Conservation (phyloP, 805 yeast species). For the Zygosaccharomyces gambellarensis region DNA sequence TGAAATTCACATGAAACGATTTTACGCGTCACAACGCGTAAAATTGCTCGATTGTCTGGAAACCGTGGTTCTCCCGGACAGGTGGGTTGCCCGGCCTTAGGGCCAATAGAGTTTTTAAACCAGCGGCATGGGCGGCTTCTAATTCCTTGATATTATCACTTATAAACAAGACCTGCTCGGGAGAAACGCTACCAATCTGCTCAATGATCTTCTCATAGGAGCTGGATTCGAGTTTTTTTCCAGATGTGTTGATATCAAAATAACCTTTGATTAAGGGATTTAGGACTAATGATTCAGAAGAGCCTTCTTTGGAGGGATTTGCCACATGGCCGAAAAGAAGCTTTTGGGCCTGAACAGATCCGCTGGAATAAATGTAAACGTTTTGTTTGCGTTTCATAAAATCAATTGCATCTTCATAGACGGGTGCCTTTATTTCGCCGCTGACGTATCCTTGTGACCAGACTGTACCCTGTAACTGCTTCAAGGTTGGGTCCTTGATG, state of each 20-base stretch:
- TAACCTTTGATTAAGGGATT: conserved; percentile 56
- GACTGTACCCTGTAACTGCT: conserved; percentile 74
- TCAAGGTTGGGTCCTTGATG: conserved; percentile 70
- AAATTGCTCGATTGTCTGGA: conserved; percentile 20
- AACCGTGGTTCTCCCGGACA: conserved; percentile 37
- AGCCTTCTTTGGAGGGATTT: conserved; percentile 26
- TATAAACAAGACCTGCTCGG: conserved; percentile 50
- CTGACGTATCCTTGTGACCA: conserved; percentile 76
- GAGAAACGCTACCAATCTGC: conserved; percentile 33
- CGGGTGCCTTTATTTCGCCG: conserved; percentile 75
- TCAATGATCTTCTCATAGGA: conserved; percentile 58
- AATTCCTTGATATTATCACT: conserved; percentile 81
- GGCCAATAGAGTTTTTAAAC: conserved; percentile 54
- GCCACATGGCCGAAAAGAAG: conserved; percentile 64
- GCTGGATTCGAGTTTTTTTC: conserved; percentile 52
- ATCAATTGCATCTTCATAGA: conserved; percentile 66
- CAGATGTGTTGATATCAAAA: conserved; percentile 82
- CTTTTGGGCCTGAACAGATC: conserved; percentile 83
- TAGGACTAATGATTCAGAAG: conserved; percentile 41
- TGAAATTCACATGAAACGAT: background rate
- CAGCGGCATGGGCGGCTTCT: conserved; percentile 65
- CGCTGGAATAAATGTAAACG: conserved; percentile 80
- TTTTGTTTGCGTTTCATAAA: conserved; percentile 44
- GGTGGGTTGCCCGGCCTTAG: conserved; percentile 72
- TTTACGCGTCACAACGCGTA: conserved; percentile 25